A percentile compares a stretch with the other conserved stretches of the same genome.
Evolutionary conservation across 257 asterid genomes (phyloP).

Genomic region (Echium plantagineum): DNA sequence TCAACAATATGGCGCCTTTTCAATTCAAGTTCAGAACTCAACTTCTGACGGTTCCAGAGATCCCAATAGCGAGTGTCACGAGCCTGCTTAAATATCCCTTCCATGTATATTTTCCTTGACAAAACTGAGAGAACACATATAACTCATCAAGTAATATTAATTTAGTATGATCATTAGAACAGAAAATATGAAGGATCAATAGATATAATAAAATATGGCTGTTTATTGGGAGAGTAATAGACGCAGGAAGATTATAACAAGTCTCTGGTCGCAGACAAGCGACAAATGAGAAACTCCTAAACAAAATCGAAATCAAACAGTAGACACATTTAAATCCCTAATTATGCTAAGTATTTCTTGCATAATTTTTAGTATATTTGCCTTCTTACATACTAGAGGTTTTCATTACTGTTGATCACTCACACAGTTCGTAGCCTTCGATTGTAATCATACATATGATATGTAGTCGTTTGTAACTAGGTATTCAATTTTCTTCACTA

Average conservation of each 20-base stretch:
- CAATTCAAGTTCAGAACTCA: constrained; percentile 75
- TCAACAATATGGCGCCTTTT: constrained; percentile 54
- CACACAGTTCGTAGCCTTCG: not conserved
- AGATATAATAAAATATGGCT: not conserved
- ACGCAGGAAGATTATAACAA: not conserved
- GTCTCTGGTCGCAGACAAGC: not conserved
- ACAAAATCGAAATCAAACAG: not conserved
- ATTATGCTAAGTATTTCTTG: not conserved
- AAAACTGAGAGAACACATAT: constrained; percentile 35
- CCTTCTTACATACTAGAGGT: not conserved
- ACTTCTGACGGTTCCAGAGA: constrained; percentile 81
- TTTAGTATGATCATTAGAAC: not conserved
- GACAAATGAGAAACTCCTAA: not conserved
- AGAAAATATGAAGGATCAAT: not conserved
- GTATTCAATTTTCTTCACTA: not conserved
- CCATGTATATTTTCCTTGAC: constrained; percentile 70
- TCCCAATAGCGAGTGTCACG: constrained; percentile 74
- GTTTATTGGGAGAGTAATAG: no score
- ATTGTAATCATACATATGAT: not conserved
- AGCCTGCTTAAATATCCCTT: constrained; percentile 80
- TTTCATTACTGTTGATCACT: not conserved
- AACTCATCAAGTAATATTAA: not conserved
- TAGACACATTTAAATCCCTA: not conserved
- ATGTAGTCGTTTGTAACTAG: not conserved
- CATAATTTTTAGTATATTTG: not conserved